Base-by-base conservation (phyloP, 2,329 filamentous ascomycete species). In the Fusarium sp. region DNA sequence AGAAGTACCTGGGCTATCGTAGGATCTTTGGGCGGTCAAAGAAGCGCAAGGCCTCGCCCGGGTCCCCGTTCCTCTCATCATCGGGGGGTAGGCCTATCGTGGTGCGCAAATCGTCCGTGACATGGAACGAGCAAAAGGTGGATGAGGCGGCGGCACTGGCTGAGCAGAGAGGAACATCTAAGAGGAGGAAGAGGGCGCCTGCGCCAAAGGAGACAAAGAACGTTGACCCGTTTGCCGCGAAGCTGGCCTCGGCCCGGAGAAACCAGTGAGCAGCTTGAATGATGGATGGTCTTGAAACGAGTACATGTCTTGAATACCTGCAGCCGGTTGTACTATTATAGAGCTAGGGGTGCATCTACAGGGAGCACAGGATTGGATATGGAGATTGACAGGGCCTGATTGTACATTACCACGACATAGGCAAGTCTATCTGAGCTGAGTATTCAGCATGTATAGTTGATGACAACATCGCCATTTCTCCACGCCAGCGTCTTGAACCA, bases 1-100 rank as follows among this genome's bases (percentile, higher is more conserved):
- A 77, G 65, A 82, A 82, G 59, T 76, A 70, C 32, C 62, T 76
- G 70, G 79, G 74, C 37, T 73, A 81, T 48, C 67, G 77, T 20
- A 60, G 76, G 57, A 76, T 82, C n/a, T 82, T 81, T 56, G 79
- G 80, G 10, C 74, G 66, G 23, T 43, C 68, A 5, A 75, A 72
- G 54, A 78, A 76, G 67, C 63, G 67, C 14, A 79, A 66, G 43
- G 30, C 65, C 9, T 30, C 67, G 7, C 45, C 63, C 18, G 65
- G 64, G 45, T 79, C 77, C 6, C 77, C 77, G 10, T 78, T 76
- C 20, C 25, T 67, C 18, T 30, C 41, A 5, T 11, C 35, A 14
- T 52, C 56, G 2, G 10, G 34, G 10, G 35, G 58, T 10, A 43
- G 59, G 59, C 27, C 67, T 4, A 2, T 27, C 25, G 6, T 30